Percentiles rank a stretch among this genome's conserved stretches.
These are phyloP conservation scores for Hyaloscypha hepaticicola DNA, from an alignment of 495 filamentous ascomycete genomes.

Conservation along the genomic window DNA sequence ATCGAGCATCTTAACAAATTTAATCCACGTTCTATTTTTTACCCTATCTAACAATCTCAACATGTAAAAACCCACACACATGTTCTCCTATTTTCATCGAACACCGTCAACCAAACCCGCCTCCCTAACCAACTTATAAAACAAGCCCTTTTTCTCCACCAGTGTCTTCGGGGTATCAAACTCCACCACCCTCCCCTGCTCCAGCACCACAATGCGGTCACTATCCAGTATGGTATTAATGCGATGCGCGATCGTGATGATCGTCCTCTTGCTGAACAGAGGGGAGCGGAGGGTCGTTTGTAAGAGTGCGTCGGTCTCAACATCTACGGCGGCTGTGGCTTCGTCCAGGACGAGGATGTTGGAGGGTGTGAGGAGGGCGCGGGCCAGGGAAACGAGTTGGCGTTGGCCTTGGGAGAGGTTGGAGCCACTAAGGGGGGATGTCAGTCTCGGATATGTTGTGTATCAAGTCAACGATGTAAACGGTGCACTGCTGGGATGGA, in stretches of 20 bases:
- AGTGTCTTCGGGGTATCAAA: constrained; percentile 70
- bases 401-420: constrained; percentile 87
- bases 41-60: neutral
- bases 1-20: neutral
- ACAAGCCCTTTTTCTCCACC: constrained; percentile 48
- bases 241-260: constrained; percentile 96
- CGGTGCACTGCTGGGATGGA: neutral
- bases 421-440: constrained; percentile 46
- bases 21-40: neutral
- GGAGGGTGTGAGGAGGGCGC: constrained; percentile 89
- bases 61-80: neutral
- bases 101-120: constrained; percentile 30
- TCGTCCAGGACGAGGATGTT: constrained; percentile 98
- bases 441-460: constrained; percentile 5
- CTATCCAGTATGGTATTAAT: constrained; percentile 97
- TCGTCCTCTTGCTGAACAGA: constrained; percentile 83
- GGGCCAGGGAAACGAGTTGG: constrained; percentile 88
- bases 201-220: constrained; percentile 86
- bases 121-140: constrained; percentile 34
- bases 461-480: no score
- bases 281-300: constrained; percentile 61
- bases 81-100: neutral
- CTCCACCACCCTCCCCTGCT: constrained; percentile 70
- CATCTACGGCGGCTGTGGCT: constrained; percentile 94
- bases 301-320: constrained; percentile 88